phyloP scores from a whole-genome alignment of 2,329 filamentous ascomycete species.

The Neocatenulostroma microsporum region DNA sequence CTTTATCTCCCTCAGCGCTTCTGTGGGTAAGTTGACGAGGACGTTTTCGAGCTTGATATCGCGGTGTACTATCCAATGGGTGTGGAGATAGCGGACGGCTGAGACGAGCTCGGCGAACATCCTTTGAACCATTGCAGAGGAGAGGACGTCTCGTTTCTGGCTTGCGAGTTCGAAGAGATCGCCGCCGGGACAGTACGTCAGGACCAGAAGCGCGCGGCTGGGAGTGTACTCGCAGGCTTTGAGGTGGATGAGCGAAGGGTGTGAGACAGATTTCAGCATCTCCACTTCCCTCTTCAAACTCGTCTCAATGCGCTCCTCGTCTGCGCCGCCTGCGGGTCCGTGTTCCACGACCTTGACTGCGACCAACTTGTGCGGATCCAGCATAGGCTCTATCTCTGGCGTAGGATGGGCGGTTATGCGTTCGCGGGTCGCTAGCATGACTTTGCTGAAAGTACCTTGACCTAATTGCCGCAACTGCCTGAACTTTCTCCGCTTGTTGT shows the following conservation, averaged over 20 bases:
- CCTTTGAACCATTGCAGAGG: conserved; percentile 62
- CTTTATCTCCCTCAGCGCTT: conserved; percentile 52
- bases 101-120: conserved; percentile 85
- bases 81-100: conserved; percentile 79
- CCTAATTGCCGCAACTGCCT: conserved; percentile 72
- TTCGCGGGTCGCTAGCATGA: conserved; percentile 82
- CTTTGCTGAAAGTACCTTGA: conserved; percentile 91
- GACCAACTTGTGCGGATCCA: conserved; percentile 71
- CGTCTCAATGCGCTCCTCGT: conserved; percentile 86
- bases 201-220: conserved; percentile 71
- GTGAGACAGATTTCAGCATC: conserved; percentile 78
- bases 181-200: conserved; percentile 88
- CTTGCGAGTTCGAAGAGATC: conserved; percentile 92
- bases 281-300: conserved; percentile 91
- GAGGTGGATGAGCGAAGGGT: conserved; percentile 83
- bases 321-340: conserved; percentile 85
- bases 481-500: conserved; percentile 72
- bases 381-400: conserved; percentile 39
- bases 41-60: conserved; percentile 99
- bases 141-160: conserved; percentile 59
- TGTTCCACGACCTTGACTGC: conserved; percentile 95
- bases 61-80: conserved; percentile 79
- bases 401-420: conserved; percentile 36
- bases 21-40: conserved; percentile 70
- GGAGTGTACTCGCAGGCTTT: conserved; percentile 86